Conservation (phyloP, 2,329 filamentous ascomycete genomes). For the Botryotinia narcissicola region DNA sequence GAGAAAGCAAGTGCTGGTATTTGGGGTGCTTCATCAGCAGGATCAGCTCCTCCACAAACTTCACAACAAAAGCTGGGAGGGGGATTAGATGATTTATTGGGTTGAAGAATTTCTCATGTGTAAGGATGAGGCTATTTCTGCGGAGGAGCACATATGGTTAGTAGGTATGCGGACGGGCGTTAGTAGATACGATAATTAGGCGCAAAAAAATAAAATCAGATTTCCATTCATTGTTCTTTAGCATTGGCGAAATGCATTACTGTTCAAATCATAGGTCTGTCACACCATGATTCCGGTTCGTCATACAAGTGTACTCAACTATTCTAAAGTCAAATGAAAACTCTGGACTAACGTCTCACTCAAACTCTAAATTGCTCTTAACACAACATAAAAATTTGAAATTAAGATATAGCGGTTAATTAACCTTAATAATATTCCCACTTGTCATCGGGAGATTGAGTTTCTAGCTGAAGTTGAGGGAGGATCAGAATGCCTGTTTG, state of each 20-base stretch:
- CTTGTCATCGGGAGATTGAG: neutral
- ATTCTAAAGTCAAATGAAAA: neutral
- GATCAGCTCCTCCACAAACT: slow-evolving; percentile 24
- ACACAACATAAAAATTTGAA: neutral
- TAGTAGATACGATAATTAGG: slow-evolving; percentile 18
- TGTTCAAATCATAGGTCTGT: neutral
- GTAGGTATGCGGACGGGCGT: slow-evolving; percentile 15
- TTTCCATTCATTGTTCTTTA: neutral
- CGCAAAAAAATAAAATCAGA: slow-evolving; percentile 9
- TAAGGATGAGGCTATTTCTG: neutral
- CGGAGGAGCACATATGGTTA: slow-evolving; percentile 4
- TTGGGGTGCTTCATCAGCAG: slow-evolving; percentile 70
- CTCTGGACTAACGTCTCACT: neutral
- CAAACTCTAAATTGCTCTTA: neutral
- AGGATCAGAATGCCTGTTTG: slow-evolving; percentile 2
- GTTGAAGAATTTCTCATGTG: slow-evolving; percentile 33
- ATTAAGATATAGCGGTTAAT: neutral
- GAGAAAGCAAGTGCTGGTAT: slow-evolving; percentile 94
- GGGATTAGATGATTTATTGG: slow-evolving; percentile 47
- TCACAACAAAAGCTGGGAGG: slow-evolving; percentile 39
- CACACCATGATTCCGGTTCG: neutral
- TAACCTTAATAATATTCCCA: neutral
- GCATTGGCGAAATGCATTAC: neutral
- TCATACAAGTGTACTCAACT: neutral
- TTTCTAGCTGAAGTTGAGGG: neutral